These are phyloP conservation scores for Gaeumannomyces tritici DNA, from an alignment of 2,329 filamentous ascomycete genomes.

Conservation along the genomic window DNA sequence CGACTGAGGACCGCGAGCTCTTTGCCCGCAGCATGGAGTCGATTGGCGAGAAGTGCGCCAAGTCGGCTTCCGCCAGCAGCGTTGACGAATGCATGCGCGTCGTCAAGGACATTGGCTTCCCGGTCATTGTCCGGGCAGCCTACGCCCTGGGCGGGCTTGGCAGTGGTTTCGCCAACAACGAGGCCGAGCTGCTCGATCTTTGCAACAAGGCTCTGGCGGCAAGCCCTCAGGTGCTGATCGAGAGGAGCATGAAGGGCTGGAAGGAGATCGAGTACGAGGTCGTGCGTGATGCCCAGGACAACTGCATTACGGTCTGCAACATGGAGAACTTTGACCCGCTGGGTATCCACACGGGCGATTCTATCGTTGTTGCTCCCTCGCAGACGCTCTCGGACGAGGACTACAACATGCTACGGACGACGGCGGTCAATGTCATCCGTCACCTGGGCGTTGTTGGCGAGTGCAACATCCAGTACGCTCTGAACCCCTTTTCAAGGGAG, in stretches of 20 bases:
- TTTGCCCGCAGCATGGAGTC: constrained; percentile 98
- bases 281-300: constrained; percentile 92
- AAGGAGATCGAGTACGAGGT: constrained; percentile 99
- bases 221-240: constrained; percentile 91
- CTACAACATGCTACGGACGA: constrained; percentile 97
- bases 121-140: constrained; percentile 92
- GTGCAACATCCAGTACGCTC: constrained; percentile 96
- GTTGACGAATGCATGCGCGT: constrained; percentile 81
- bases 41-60: constrained; percentile 94
- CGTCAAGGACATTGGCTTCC: constrained; percentile 87
- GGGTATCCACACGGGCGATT: constrained; percentile 96
- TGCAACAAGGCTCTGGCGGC: constrained; percentile 93
- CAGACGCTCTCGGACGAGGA: constrained; percentile 97
- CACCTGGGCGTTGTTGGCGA: constrained; percentile 96
- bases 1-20: constrained; percentile 93
- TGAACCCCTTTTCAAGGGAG: constrained; percentile 93
- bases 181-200: constrained; percentile 71
- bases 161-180: constrained; percentile 89
- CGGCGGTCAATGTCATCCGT: constrained; percentile 95
- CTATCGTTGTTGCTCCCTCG: constrained; percentile 93
- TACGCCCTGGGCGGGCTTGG: constrained; percentile 93
- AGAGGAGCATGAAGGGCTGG: constrained; percentile 99
- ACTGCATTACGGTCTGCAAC: constrained; percentile 98
- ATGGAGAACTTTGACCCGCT: constrained; percentile 99
- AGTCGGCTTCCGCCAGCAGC: constrained; percentile 85